Base-by-base conservation (phyloP, 1,284 basidiomycete species). In the Microbotryum violaceum region DNA sequence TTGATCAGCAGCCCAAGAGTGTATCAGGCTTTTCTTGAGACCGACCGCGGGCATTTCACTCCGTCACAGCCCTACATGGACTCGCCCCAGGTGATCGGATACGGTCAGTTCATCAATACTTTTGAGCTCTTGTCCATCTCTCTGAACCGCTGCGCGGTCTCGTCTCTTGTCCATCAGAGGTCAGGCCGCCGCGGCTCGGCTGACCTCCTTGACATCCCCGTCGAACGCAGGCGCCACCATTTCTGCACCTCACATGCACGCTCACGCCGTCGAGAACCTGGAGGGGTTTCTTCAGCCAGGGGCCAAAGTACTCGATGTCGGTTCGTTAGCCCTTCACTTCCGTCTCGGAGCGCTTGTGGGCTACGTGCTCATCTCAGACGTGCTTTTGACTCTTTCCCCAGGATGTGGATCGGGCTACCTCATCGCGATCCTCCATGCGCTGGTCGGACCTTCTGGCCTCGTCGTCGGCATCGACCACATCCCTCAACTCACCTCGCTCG, bases 391-490 rank as follows among this genome's bases (percentile, higher is more conserved):
- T 1, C 18, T 31, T 31, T 37, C n/a, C 5, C 14, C 57, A 62
- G 69, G 69, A 20, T 66, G 50, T 49, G 88, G 89, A 27, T 88
- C 85, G 0, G 89, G 88, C 2, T 90, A 89, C 73, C 82, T 89
- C 49, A 77, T 77, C 25, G 88, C 87, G 0, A 85, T 93, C 6
- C 78, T 96, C 44, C 82, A 89, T 71, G 83, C 86, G 62, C 82
- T 92, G 51, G 80, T 91, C 18, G 73, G 76, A 23, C 71, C 75
- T 0, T 70, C 73, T 47, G 87, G 86, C 8, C 85, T 79, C 64
- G 86, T 97, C 4, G 79, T 96, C 16, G 93, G 91, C 2, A 89
- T 98, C 66, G 94, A 98, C 58, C 94, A 98, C 70, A 80, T 94
- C 72, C 76, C 80, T 53, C 88, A 90, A 75, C 80, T 93, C n/a